Percentiles rank a stretch among this genome's conserved stretches.
These are phyloP conservation scores for Raddia guianensis DNA, from an alignment of 176 grass and related monocot genomes.

Conservation along the genomic window DNA sequence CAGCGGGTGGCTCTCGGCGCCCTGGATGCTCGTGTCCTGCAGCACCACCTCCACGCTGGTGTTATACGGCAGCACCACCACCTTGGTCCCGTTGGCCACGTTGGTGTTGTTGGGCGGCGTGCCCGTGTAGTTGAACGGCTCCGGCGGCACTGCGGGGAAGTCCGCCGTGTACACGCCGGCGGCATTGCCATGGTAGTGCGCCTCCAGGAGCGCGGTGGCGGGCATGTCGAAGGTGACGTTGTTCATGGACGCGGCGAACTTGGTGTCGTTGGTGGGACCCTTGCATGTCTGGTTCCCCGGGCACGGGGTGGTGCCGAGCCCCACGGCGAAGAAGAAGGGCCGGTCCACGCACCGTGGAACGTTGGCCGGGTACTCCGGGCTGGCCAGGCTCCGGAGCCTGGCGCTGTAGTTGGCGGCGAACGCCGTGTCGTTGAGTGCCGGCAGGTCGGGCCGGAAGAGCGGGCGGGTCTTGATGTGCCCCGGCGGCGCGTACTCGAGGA, in stretches of 20 bases:
- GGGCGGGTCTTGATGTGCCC: slow-evolving; percentile 40
- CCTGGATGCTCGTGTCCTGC: slow-evolving; percentile 73
- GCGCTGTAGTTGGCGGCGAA: slow-evolving; percentile 49
- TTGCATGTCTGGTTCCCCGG: slow-evolving; percentile 63
- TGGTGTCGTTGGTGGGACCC: slow-evolving; percentile 72
- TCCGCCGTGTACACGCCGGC: slow-evolving; percentile 62
- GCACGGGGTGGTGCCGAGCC: slow-evolving; percentile 70
- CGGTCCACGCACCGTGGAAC: slow-evolving; percentile 57
- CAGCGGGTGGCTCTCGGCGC: slow-evolving; percentile 74
- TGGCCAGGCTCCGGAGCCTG: slow-evolving; percentile 61
- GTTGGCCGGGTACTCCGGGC: slow-evolving; percentile 43
- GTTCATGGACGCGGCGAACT: slow-evolving; percentile 66
- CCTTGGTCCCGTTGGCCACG: slow-evolving; percentile 64
- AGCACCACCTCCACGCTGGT: slow-evolving; percentile 77
- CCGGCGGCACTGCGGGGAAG: slow-evolving; percentile 50
- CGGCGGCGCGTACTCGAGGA: slow-evolving; percentile 61
- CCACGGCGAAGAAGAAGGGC: slow-evolving; percentile 79
- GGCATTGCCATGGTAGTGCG: slow-evolving; percentile 43
- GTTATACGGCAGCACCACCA: slow-evolving; percentile 59
- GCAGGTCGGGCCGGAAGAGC: slow-evolving; percentile 50
- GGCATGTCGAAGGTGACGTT: slow-evolving; percentile 74
- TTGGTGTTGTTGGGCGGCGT: slow-evolving; percentile 81
- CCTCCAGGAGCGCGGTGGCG: slow-evolving; percentile 58
- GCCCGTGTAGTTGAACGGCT: slow-evolving; percentile 84
- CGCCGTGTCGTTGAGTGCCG: slow-evolving; percentile 66